A percentile compares a stretch with the other conserved stretches of the same genome.
Evolutionary conservation across 257 asterid species (phyloP).

Genomic region (Solanum lignicaule): DNA sequence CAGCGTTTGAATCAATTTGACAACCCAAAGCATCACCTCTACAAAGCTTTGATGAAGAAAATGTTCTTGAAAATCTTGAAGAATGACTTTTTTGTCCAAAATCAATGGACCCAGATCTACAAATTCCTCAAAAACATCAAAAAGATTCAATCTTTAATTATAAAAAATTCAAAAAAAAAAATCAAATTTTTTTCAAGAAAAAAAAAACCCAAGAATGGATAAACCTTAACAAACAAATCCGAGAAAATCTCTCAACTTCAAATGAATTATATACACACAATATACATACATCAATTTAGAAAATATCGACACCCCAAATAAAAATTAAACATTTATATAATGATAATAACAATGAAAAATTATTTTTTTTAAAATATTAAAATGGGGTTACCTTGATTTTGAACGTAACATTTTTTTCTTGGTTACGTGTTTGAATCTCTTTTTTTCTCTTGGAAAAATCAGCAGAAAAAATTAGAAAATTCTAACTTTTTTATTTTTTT

Average conservation of each 20-base stretch:
- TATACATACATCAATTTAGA: not conserved
- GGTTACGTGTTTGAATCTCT: not conserved
- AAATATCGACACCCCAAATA: not conserved
- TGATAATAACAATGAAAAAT: not conserved
- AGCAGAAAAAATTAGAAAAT: not conserved
- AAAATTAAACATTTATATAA: not conserved
- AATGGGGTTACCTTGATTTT: slow-evolving; percentile 5
- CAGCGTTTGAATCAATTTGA: slow-evolving; percentile 24
- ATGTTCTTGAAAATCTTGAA: slow-evolving; percentile 35
- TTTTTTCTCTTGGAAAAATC: not conserved
- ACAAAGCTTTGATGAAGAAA: slow-evolving; percentile 25
- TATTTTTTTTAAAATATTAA: not conserved
- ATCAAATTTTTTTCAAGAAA: not conserved
- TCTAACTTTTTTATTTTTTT: too few species aligned
- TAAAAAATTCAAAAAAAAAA: not conserved
- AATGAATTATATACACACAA: not conserved
- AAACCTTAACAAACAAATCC: not conserved
- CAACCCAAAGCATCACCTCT: slow-evolving; percentile 2
- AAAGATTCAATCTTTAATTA: not conserved
- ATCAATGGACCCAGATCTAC: slow-evolving; percentile 49
- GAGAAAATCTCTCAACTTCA: not conserved
- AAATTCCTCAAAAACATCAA: slow-evolving; percentile 5
- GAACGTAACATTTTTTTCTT: not conserved
- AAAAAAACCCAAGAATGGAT: not conserved
- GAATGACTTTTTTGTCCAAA: slow-evolving; percentile 37